Evolutionary conservation across 768 basidiomycete genomes (phyloP), one percentile per base, ranked within the genome.

Genomic region (Dioszegia aurantiaca): DNA sequence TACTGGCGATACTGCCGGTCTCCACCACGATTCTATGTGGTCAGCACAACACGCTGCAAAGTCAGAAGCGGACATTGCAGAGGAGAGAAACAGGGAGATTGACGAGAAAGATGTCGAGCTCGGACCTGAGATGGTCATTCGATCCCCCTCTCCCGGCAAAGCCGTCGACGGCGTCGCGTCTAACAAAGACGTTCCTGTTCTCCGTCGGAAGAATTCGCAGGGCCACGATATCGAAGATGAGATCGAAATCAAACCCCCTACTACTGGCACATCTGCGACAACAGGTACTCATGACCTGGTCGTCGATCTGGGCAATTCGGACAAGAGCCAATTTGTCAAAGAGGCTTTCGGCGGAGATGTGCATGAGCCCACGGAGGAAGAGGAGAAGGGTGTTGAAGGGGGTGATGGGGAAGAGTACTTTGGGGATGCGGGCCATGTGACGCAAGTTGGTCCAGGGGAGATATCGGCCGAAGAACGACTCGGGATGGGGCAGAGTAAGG

Each of bases 331-430:
- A 12, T 53, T 53, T 27, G 51, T 53, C 4, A 39, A 24, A 14
- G 23, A 53, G 37, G 51, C 51, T 11, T 40, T 53, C 17, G 23
- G 24, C 16, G 51, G 85, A 46, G 84, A 82, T 3, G 84, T 69
- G 16, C 79, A 83, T 23, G 84, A 85, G 45, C 83, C 81, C 2
- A 84, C 67, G 19, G 63, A 63, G 19, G 72, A 72, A 21, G 72
- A 72, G 19, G 73, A 70, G 17, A 64, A 57, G 17, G 59, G 46
- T 0, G 81, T 90, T 69, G 83, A 86, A 8, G 78, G 91, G 19
- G 83, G n/a, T n/a, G n/a, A n/a, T n/a, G n/a, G n/a, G n/a, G n/a
- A n/a, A n/a, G n/a, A n/a, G n/a, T n/a, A n/a, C n/a, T n/a, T n/a
- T n/a, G n/a, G n/a, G n/a, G n/a, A n/a, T n/a, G n/a, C 37, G 26